Evolutionary conservation across 768 basidiomycete species (phyloP).

Genomic region (Plicaturopsis crispa): DNA sequence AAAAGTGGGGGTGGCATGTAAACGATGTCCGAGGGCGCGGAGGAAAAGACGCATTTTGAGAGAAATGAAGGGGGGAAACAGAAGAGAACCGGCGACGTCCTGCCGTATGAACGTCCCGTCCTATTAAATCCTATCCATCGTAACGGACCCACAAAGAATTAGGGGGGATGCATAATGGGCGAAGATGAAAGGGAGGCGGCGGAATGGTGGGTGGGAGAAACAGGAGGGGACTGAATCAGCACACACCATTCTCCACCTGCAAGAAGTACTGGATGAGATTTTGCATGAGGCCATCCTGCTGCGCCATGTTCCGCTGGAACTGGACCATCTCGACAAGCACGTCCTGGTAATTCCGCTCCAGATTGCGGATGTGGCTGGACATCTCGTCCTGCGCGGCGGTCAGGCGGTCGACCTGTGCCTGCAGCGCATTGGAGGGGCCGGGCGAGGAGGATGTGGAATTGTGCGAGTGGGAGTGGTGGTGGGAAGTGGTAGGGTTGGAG

Average conservation of each 20-base stretch:
- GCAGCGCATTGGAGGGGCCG: conserved; percentile 26
- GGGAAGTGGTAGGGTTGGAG: conserved; percentile 19
- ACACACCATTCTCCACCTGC: conserved; percentile 51
- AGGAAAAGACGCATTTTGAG: no score
- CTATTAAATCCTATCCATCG: no score
- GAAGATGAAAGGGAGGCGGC: neutral
- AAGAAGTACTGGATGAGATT: conserved; percentile 76
- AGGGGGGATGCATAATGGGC: conserved; percentile 1
- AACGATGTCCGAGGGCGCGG: no score
- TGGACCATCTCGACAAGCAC: conserved; percentile 66
- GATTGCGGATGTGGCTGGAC: conserved; percentile 42
- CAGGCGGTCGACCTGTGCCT: conserved; percentile 43
- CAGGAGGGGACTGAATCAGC: conserved; percentile 4
- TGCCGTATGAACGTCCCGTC: no score
- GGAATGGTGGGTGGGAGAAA: neutral
- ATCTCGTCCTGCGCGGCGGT: conserved; percentile 42
- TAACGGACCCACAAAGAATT: no score
- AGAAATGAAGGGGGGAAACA: no score
- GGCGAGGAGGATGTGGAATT: conserved; percentile 19
- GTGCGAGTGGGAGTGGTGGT: conserved; percentile 13
- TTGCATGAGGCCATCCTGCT: conserved; percentile 82
- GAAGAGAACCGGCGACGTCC: no score
- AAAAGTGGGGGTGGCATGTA: no score
- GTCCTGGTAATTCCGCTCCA: conserved; percentile 60
- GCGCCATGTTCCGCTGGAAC: conserved; percentile 68